These are phyloP conservation scores for Pleoardoris graminearum DNA, from an alignment of 2,329 filamentous ascomycete genomes.

Conservation along the genomic window DNA sequence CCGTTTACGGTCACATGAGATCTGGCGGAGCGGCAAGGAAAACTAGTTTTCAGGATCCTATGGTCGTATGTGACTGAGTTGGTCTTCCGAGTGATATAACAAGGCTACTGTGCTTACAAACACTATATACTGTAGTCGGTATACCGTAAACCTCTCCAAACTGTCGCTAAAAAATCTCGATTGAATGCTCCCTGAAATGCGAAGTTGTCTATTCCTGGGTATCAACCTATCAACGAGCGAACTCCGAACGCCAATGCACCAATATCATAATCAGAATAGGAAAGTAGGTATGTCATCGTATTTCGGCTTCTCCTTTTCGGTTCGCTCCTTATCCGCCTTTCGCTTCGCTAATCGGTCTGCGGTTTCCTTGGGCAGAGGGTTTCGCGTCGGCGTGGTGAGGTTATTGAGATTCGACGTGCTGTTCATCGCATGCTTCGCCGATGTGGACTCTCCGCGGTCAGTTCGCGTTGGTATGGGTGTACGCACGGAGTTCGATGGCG, in stretches of 20 bases:
- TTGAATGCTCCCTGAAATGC: neutral
- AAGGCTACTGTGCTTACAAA: too few relatives aligned
- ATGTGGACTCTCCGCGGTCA: neutral
- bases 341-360: slow-evolving; percentile 37
- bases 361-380: slow-evolving; percentile 21
- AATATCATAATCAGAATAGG: slow-evolving; percentile 36
- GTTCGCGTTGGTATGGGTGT: neutral
- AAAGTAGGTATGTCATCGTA: slow-evolving; percentile 52
- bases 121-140: too few relatives aligned
- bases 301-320: slow-evolving; percentile 28
- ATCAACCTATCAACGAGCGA: neutral
- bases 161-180: too few relatives aligned
- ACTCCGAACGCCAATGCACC: neutral
- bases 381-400: neutral
- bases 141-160: too few relatives aligned
- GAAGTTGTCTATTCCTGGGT: neutral
- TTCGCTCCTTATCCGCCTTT: slow-evolving; percentile 31
- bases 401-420: slow-evolving; percentile 4
- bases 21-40: neutral
- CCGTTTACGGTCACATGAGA: neutral
- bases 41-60: neutral
- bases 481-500: neutral
- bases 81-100: too few relatives aligned
- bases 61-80: neutral
- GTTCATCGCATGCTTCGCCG: slow-evolving; percentile 16